Evolutionary conservation across 257 asterid genomes (phyloP), one percentile per base, ranked within the genome.

Genomic region (Nicotiana tabacum): DNA sequence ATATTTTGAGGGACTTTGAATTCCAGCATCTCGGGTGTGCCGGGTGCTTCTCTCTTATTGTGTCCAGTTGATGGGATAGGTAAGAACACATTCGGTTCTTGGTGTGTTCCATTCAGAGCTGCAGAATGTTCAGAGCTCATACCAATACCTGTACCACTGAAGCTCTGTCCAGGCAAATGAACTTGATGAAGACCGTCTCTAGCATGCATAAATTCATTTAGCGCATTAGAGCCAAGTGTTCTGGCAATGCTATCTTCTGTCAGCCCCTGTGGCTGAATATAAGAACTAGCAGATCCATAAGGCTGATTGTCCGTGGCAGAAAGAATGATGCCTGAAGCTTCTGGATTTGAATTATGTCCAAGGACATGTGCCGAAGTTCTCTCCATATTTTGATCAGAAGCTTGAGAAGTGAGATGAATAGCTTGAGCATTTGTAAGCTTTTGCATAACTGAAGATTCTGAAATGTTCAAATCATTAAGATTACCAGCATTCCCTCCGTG

Each of bases 131-230:
- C 89, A 46, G 86, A 81, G 83, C 81, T 81, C 78, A 81, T 80
- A 82, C 82, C 88, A 84, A 87, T 86, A 62, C 82, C 86, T 70
- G 84, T 83, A 80, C 83, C 91, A 83, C 82, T 87, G 66, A 82
- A 82, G 80, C 82, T 87, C 82, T 87, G 91, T 61, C 90, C 91
- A 61, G 94, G 82, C 66, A 91, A 78, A 82, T 46, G 37, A 76
- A 67, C 77, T 16, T 86, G 85, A 82, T 77, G 90, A n/a, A 82
- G 67, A 72, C 87, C 35, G 51, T 85, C 89, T 69, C 87, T 81
- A 37, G 85, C 33, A 30, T 85, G 88, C 80, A 85, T 84, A 72
- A 81, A 88, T 77, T 85, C 93, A 83, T 83, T 88, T 83, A 81
- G 80, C 82, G 67, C 85, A 69, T 80, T 80, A 82, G 91, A 89